phyloP scores from a whole-genome alignment of 345 rosid species.

The Noccaea caerulescens region DNA sequence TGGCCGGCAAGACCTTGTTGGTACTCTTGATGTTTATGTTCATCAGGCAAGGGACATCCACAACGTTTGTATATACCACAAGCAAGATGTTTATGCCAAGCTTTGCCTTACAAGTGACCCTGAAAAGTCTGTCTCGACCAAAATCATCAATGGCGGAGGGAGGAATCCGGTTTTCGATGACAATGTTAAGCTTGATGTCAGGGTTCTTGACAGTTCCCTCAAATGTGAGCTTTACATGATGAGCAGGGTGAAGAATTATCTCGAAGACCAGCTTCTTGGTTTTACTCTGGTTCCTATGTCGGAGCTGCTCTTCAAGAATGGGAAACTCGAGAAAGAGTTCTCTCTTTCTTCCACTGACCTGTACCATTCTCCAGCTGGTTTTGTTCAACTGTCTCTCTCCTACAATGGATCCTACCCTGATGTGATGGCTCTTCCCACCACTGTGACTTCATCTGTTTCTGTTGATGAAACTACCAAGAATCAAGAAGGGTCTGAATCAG shows the following conservation, averaged over 20 bases:
- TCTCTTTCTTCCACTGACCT: constrained; percentile 94
- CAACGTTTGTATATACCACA: constrained; percentile 99
- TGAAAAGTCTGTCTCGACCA: constrained; percentile 74
- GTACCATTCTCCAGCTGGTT: constrained; percentile 97
- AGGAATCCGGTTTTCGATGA: constrained; percentile 95
- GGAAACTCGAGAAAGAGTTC: constrained; percentile 87
- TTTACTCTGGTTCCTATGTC: constrained; percentile 90
- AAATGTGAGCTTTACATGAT: constrained; percentile 97
- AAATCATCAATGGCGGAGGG: constrained; percentile 97
- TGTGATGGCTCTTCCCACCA: constrained; percentile 73
- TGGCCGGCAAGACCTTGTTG: constrained; percentile 53
- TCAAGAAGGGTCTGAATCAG: constrained; percentile 54
- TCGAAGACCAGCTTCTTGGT: constrained; percentile 95
- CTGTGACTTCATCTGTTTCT: constrained; percentile 51
- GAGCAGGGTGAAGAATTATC: constrained; percentile 98
- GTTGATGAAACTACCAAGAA: constrained; percentile 53
- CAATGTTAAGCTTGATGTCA: constrained; percentile 66
- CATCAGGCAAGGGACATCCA: constrained; percentile 98
- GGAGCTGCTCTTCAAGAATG: constrained; percentile 70
- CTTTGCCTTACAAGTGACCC: constrained; percentile 88
- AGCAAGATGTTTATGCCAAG: constrained; percentile 99
- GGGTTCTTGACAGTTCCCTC: constrained; percentile 69
- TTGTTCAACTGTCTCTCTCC: constrained; percentile 79
- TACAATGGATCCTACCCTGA: constrained; percentile 87
- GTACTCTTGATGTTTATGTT: constrained; percentile 72